A percentile compares a stretch with the other conserved stretches of the same genome.
Conservation (phyloP, 768 basidiomycete species). For the Auricularia sp. region DNA sequence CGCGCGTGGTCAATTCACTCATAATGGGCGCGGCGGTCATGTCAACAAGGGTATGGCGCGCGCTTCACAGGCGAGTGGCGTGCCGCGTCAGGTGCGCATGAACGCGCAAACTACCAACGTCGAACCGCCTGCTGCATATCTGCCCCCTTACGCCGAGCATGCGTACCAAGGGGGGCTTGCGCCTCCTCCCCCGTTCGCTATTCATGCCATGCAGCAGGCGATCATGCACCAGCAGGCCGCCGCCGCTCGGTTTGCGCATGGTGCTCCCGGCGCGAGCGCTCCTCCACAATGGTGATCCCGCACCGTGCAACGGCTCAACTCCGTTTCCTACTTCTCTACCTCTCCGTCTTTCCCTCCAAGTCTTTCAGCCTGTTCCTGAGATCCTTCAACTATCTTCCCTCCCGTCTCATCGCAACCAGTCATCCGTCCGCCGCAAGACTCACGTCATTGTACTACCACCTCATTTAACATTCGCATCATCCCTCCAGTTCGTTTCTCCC, state of each 20-base stretch:
- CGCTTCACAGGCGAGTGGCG: neutral
- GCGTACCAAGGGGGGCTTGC: neutral
- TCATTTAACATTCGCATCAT: neutral
- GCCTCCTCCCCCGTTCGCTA: neutral
- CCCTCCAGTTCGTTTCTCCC: neutral
- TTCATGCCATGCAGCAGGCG: neutral
- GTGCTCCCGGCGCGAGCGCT: too few species aligned
- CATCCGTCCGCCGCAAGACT: neutral
- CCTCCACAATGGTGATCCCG: too few species aligned
- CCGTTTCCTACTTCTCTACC: too few species aligned
- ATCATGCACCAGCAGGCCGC: neutral
- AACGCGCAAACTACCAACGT: neutral
- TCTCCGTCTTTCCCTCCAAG: neutral
- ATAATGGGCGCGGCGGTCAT: neutral
- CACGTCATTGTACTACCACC: neutral
- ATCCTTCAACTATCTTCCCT: neutral
- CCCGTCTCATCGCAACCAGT: neutral
- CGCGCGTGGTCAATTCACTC: neutral
- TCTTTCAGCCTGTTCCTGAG: neutral
- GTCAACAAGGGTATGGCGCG: neutral
- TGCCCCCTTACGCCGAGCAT: neutral
- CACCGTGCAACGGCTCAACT: too few species aligned
- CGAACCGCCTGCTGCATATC: neutral
- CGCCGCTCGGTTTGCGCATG: too few species aligned
- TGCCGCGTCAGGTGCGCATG: neutral